These are phyloP conservation scores for Diaporthe sp. DNA, from an alignment of 2,329 filamentous ascomycete species.

Conservation along the genomic window DNA sequence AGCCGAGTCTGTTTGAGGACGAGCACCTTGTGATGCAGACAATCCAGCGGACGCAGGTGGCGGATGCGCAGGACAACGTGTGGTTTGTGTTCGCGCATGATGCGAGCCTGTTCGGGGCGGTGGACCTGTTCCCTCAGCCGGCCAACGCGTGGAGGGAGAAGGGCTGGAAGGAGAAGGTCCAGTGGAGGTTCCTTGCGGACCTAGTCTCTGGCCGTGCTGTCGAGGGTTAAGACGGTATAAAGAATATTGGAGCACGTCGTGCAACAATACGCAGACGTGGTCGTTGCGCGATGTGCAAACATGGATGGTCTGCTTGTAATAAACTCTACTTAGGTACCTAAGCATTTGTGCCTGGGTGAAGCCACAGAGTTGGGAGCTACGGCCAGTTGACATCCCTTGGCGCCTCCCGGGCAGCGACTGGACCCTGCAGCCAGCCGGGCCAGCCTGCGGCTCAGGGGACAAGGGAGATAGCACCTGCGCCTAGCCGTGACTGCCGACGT, in stretches of 20 bases:
- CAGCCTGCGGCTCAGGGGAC: background rate
- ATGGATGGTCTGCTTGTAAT: background rate
- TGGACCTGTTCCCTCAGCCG: conserved; percentile 41
- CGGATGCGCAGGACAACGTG: conserved; percentile 42
- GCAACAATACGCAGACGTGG: too few species aligned
- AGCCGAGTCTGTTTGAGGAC: conserved; percentile 3
- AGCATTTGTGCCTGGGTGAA: background rate
- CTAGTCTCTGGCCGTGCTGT: background rate
- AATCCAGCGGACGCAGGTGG: conserved; percentile 41
- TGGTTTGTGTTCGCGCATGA: conserved; percentile 44
- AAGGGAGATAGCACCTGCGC: background rate
- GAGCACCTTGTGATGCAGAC: conserved; percentile 34
- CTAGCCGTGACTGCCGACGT: conserved; percentile 20
- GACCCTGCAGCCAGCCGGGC: background rate
- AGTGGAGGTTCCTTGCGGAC: conserved; percentile 43
- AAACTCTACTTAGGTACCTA: background rate
- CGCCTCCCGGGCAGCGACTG: background rate
- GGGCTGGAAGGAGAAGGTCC: conserved; percentile 40
- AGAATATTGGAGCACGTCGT: background rate
- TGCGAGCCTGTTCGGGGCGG: conserved; percentile 33
- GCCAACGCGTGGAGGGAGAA: conserved; percentile 40
- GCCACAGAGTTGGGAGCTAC: background rate
- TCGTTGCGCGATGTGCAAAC: background rate
- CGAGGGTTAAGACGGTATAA: background rate
- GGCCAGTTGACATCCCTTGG: conserved; percentile 3